Evolutionary conservation across 2,329 filamentous ascomycete species (phyloP).

Genomic region (Decorospora gaudefroyi): DNA sequence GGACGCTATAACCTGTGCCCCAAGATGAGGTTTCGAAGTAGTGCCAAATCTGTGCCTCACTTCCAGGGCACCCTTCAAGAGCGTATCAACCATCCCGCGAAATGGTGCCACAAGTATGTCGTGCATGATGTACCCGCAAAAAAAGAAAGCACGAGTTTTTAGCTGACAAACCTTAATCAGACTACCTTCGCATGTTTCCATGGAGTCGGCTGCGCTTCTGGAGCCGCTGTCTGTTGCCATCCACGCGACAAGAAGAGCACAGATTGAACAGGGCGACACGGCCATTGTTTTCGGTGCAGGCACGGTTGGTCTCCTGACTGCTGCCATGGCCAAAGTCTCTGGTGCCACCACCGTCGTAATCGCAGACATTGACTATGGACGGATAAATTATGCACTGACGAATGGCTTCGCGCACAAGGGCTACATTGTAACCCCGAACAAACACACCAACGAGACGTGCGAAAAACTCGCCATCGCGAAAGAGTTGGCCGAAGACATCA

Average conservation of each 20-base stretch:
- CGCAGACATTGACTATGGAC: conserved; percentile 48
- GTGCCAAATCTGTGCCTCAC: conserved; percentile 51
- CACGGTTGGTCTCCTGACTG: conserved; percentile 56
- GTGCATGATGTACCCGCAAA: conserved; percentile 36
- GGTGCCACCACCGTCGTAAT: conserved; percentile 50
- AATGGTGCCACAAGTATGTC: conserved; percentile 53
- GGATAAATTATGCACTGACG: conserved; percentile 47
- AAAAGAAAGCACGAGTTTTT: conserved; percentile 27
- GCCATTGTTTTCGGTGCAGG: conserved; percentile 87
- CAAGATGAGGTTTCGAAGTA: conserved; percentile 51
- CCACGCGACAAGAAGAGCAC: conserved; percentile 77
- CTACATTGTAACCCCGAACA: conserved; percentile 38
- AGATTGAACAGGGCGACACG: conserved; percentile 71
- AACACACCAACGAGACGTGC: conserved; percentile 32
- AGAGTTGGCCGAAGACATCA: conserved; percentile 43
- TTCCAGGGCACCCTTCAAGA: conserved; percentile 53
- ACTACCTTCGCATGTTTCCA: conserved; percentile 47
- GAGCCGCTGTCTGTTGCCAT: conserved; percentile 80
- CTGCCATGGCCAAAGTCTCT: conserved; percentile 49
- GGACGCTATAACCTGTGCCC: conserved; percentile 52
- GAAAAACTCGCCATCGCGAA: conserved; percentile 45
- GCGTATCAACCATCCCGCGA: conserved; percentile 51
- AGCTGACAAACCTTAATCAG: conserved; percentile 43
- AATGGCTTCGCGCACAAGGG: conserved; percentile 49
- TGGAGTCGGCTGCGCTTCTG: conserved; percentile 47